Base-by-base conservation (phyloP, 2,329 filamentous ascomycete species). In the Aspergillus brasiliensis region DNA sequence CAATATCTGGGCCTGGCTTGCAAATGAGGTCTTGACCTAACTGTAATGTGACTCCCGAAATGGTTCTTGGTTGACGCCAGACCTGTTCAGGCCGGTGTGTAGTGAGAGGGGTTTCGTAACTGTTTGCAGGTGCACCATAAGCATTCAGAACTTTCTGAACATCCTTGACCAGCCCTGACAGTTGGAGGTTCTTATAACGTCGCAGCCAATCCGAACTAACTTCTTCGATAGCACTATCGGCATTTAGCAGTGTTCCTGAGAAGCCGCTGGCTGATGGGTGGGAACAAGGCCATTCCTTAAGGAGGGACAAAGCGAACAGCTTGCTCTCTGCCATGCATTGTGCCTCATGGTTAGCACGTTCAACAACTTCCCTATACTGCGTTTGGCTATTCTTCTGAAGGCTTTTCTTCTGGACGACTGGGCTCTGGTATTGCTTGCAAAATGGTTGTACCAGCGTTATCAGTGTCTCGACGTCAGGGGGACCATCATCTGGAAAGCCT, bases 161-260 rank as follows among this genome's bases (percentile, higher is more conserved):
- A 25, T 75, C 46, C 8, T 72, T 57, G 0, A 86, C 60, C 62
- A 85, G 81, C 0, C 68, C 44, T 0, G 74, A 77, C 0, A 86
- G 73, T 27, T 82, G 74, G 8, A 75, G 61, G 47, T 87, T 87
- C 5, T 78, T 73, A n/a, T 75, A 79, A 0, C 84, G 65, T 0
- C 80, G 77, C 4, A 70, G 62, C 83, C 83, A 87, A 53, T 84
- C 80, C 0, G 76, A 75, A 0, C 65, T 62, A 13, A 86, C 67
- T 0, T 68, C 65, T 0, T 73, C 63, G 1, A 84, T 38, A 3
- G 82, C 82, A 8, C 21, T 7, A 3, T 8, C 10, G 6, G 55
- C 48, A 11, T 63, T 27, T 25, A 63, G 28, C 11, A 69, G 61
- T 0, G 61, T 38, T 6, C 34, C 15, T 15, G 17, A 51, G 7